Percentiles rank a stretch among this genome's conserved stretches.
Conservation (phyloP, 768 basidiomycete species). For the Macrolepiota fuliginosa region DNA sequence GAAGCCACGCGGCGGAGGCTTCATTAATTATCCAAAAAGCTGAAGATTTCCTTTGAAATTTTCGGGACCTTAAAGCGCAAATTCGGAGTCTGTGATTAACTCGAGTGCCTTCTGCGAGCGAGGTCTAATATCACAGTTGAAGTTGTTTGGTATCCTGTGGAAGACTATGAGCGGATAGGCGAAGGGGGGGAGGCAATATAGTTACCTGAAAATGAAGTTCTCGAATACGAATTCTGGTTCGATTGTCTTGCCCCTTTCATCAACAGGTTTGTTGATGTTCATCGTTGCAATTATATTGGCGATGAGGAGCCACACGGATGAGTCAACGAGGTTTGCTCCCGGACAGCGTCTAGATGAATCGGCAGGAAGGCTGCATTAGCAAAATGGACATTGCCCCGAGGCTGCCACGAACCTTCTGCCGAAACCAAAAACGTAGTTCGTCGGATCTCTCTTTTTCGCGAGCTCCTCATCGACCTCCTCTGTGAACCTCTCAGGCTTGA, state of each 20-base stretch:
- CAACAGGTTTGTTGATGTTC: constrained; percentile 49
- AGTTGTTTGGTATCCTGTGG: constrained; percentile 43
- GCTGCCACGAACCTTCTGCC: constrained; percentile 33
- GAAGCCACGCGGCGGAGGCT: background rate
- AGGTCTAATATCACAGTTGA: constrained; percentile 49
- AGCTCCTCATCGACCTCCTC: constrained; percentile 26
- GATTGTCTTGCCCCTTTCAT: constrained; percentile 43
- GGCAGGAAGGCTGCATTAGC: background rate
- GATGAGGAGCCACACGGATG: constrained; percentile 58
- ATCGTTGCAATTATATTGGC: constrained; percentile 56
- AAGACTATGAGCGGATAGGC: background rate
- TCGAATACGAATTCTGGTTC: constrained; percentile 53
- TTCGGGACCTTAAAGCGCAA: background rate
- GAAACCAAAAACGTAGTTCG: constrained; percentile 38
- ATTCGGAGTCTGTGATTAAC: constrained; percentile 34
- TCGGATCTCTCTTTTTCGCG: constrained; percentile 26
- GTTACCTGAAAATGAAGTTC: constrained; percentile 63
- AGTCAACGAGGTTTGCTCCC: constrained; percentile 60
- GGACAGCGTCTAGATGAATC: constrained; percentile 51
- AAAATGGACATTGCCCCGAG: background rate
- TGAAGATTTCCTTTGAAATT: no score
- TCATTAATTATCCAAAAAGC: background rate
- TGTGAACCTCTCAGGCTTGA: constrained; percentile 55
- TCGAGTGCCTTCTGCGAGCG: constrained; percentile 42
- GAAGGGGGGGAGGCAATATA: background rate